phyloP scores from a whole-genome alignment of 2,329 filamentous ascomycete species.

The Ceratocystis harringtonii region DNA sequence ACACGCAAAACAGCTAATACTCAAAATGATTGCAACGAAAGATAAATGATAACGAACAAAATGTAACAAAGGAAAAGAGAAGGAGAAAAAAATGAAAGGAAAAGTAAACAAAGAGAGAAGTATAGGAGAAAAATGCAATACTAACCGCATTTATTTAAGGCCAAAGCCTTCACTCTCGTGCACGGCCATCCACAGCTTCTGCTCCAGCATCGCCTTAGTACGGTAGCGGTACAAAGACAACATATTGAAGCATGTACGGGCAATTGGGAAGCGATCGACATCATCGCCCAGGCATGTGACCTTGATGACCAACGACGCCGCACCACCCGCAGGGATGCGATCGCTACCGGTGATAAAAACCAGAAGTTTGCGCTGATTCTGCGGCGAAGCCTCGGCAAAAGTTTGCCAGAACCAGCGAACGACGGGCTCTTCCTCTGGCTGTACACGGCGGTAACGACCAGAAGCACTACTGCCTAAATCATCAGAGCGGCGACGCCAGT shows the following conservation, averaged over 20 bases:
- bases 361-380: conserved; percentile 62
- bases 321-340: conserved; percentile 75
- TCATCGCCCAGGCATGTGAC: conserved; percentile 64
- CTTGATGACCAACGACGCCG: conserved; percentile 62
- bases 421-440: conserved; percentile 41
- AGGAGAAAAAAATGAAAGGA: neutral
- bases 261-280: conserved; percentile 60
- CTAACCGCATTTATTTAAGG: conserved; percentile 43
- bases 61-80: neutral
- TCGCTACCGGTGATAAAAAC: conserved; percentile 85
- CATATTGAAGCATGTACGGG: conserved; percentile 83
- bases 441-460: conserved; percentile 25
- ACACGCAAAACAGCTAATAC: neutral
- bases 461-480: conserved; percentile 28
- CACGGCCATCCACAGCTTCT: conserved; percentile 71
- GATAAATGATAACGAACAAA: too few relatives aligned
- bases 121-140: neutral
- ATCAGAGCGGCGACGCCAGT: conserved; percentile 41
- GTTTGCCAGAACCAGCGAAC: conserved; percentile 81
- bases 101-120: neutral
- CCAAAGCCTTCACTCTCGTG: conserved; percentile 84
- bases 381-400: conserved; percentile 49
- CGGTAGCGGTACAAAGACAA: conserved; percentile 61
- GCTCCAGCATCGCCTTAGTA: conserved; percentile 50
- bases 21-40: too few relatives aligned